Percentiles rank a stretch among this genome's conserved stretches.
Conservation (phyloP, 2,329 filamentous ascomycete species). For the Immersiporthe knoxdaviesiana region DNA sequence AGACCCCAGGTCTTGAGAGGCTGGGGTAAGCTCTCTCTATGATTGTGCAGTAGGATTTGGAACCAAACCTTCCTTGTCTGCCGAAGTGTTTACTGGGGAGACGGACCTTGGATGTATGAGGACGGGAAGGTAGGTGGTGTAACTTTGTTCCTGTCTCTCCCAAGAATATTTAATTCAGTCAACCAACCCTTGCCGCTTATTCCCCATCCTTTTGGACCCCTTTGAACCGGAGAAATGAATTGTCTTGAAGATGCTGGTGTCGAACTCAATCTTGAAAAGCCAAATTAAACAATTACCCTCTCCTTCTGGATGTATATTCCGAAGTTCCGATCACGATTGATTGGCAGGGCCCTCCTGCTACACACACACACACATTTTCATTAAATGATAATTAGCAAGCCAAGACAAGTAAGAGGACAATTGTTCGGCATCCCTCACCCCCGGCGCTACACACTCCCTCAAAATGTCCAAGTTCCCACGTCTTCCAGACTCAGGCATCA, state of each 20-base stretch:
- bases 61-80: neutral
- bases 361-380: neutral
- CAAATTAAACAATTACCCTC: neutral
- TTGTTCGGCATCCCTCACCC: too few species aligned
- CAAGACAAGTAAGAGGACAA: too few species aligned
- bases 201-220: neutral
- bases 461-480: constrained; percentile 10
- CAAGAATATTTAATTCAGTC: neutral
- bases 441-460: too few species aligned
- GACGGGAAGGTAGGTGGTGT: neutral
- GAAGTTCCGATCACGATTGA: neutral
- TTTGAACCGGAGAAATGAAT: neutral
- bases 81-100: neutral
- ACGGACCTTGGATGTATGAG: neutral
- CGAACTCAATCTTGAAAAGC: neutral
- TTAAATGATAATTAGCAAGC: neutral
- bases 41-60: neutral
- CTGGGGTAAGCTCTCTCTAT: neutral
- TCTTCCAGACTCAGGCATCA: constrained; percentile 40
- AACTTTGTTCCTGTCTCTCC: constrained; percentile 3
- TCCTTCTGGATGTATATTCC: neutral
- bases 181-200: neutral
- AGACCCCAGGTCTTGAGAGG: neutral
- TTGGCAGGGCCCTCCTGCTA: neutral
- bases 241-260: neutral